phyloP scores from a whole-genome alignment of 208 protist genomes.

The Acanthamoeba royreba region DNA sequence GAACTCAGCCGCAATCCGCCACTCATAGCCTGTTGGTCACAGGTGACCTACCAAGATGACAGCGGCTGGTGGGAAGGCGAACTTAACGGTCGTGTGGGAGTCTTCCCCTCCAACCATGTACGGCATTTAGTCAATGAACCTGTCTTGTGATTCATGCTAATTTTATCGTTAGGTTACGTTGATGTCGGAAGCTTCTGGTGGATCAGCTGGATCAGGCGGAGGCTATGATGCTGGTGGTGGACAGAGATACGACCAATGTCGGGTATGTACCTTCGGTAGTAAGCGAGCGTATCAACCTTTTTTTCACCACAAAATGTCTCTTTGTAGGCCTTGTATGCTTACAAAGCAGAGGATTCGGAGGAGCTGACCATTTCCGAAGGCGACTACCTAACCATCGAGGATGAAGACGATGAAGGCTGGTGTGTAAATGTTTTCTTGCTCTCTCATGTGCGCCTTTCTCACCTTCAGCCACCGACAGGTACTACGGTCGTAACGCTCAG shows the following conservation, averaged over 20 bases:
- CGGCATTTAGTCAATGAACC: no score
- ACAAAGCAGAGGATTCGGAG: neutral
- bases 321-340: neutral
- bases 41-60: conserved; percentile 34
- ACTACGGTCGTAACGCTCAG: neutral
- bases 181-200: no score
- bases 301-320: neutral
- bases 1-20: neutral
- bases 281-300: neutral
- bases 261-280: no score
- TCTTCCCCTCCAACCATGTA: conserved; percentile 31
- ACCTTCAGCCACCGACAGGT: neutral
- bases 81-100: neutral
- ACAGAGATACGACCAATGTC: no score
- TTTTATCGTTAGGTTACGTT: no score
- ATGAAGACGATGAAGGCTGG: conserved; percentile 32
- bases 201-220: no score
- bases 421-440: no score
- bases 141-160: no score
- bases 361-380: conserved; percentile 5
- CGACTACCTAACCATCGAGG: conserved; percentile 1
- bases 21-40: no score
- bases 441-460: no score
- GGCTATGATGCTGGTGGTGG: no score
- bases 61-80: conserved; percentile 45